Base-by-base conservation (phyloP, 208 protist genomes). In the Endotrypanum monterogeii region DNA sequence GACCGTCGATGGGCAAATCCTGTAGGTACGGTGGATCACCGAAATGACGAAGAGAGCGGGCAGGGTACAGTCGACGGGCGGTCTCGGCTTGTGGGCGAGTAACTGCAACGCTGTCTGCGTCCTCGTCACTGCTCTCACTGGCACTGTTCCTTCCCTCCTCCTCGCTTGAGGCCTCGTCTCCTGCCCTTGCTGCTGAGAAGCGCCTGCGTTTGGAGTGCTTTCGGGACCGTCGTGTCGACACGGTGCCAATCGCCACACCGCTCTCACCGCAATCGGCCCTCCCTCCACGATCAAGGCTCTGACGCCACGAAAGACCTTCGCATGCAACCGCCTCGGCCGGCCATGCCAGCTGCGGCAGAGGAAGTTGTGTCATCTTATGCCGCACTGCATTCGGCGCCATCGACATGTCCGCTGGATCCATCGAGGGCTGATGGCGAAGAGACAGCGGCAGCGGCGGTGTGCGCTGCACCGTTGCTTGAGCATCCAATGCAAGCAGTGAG, bases 1-100 rank as follows among this genome's bases (percentile, higher is more conserved):
- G 68, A 16, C 70, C 56, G 35, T 89, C 87, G 3, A 78, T 73
- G 16, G 89, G 85, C 20, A 91, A 82, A 73, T 82, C 81, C 11
- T 71, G 78, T 18, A 92, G 70, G 41, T 69, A 71, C 4, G 39
- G 12, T 30, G 61, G 39, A n/a, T 73, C 70, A 8, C 63, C 63
- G 12, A 66, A 32, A 41, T 70, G 55, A 39, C n/a, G 35, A 4
- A 89, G 30, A 35, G 46, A 46, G 50, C 84, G 81, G 1, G 84
- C 77, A 9, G 84, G 84, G 78, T 89, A 86, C 46, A 89, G 74
- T 50, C 72, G 78, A 46, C 70, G 78, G 48, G 67, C 66, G 25
- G 70, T 54, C 41, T 66, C 71, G 9, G 30, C 55, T 46, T 80
- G 73, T 30, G 70, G 70, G 37, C 77, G 74, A 11, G 54, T 46